Percentiles rank a stretch among this genome's conserved stretches.
Evolutionary conservation across 169 alveolate species (phyloP).

Genomic region (Cryptosporidium viatorum): DNA sequence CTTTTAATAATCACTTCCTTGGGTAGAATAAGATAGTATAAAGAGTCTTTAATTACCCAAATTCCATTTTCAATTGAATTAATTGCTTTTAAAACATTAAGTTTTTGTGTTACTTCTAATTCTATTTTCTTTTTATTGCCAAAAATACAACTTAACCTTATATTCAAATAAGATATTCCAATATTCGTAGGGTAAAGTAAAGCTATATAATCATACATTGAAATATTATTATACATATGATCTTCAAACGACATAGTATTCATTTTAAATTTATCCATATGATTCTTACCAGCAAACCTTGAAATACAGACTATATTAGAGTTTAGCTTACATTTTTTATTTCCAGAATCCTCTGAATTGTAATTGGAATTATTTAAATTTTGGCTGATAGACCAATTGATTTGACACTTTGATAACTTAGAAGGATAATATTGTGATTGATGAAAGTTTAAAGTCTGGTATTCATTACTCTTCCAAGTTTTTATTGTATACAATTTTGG

Average conservation of each 20-base stretch:
- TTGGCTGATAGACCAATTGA: constrained; percentile 13
- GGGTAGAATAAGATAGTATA: constrained; percentile 26
- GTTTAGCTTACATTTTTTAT: background rate
- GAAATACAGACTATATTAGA: background rate
- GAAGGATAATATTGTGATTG: constrained; percentile 38
- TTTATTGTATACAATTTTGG: constrained; percentile 18
- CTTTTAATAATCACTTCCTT: background rate
- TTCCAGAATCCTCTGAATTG: background rate
- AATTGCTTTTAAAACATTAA: background rate
- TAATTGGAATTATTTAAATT: background rate
- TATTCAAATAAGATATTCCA: constrained; percentile 15
- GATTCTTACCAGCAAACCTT: background rate
- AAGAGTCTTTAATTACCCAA: constrained; percentile 26
- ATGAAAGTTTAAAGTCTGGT: constrained; percentile 9
- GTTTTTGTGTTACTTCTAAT: constrained; percentile 16
- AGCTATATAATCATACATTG: constrained; percentile 7
- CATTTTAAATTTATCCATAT: background rate
- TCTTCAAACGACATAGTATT: background rate
- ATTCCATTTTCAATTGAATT: constrained; percentile 21
- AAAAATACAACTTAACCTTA: constrained; percentile 28
- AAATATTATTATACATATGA: background rate
- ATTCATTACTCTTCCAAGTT: constrained; percentile 6
- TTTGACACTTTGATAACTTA: background rate
- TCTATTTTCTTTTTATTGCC: background rate
- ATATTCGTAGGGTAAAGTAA: constrained; percentile 5